phyloP scores from a whole-genome alignment of 2,329 filamentous ascomycete species.

The Paraphoma sp. region DNA sequence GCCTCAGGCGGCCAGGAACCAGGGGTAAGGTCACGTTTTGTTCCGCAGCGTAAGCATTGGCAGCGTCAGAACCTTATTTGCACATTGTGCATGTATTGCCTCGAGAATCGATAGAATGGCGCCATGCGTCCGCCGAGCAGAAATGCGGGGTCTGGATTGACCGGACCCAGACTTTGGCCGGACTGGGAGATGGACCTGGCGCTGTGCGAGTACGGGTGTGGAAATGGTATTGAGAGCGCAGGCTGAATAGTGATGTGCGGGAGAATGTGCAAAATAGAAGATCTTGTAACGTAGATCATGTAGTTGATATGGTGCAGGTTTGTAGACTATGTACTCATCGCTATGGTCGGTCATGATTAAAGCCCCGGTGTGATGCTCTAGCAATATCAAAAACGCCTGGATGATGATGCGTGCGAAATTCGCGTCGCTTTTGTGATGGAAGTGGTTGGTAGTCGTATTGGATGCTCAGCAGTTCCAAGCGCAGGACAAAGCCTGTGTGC shows the following conservation, averaged over 20 bases:
- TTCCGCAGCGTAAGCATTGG: no score
- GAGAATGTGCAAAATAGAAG: no score
- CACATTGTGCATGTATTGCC: neutral
- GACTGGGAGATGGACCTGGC: neutral
- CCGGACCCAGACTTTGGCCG: neutral
- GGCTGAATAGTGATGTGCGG: neutral
- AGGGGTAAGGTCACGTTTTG: neutral
- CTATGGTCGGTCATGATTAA: neutral
- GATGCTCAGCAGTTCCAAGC: neutral
- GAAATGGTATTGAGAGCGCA: neutral
- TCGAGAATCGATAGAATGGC: neutral
- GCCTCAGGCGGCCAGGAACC: neutral
- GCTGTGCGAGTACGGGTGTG: neutral
- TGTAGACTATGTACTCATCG: neutral
- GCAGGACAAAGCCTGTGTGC: neutral
- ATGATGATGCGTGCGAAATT: neutral
- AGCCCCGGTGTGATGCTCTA: neutral
- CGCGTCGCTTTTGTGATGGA: neutral
- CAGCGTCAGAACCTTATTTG: neutral
- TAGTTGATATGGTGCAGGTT: neutral
- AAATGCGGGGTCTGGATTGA: neutral
- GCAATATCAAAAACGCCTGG: neutral
- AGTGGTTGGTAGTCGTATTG: no score
- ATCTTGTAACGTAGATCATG: neutral
- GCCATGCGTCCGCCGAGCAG: neutral